Evolutionary conservation across 1,139 yeast species (phyloP), one percentile per base, ranked within the genome.

Genomic region (Ashbya aceris): DNA sequence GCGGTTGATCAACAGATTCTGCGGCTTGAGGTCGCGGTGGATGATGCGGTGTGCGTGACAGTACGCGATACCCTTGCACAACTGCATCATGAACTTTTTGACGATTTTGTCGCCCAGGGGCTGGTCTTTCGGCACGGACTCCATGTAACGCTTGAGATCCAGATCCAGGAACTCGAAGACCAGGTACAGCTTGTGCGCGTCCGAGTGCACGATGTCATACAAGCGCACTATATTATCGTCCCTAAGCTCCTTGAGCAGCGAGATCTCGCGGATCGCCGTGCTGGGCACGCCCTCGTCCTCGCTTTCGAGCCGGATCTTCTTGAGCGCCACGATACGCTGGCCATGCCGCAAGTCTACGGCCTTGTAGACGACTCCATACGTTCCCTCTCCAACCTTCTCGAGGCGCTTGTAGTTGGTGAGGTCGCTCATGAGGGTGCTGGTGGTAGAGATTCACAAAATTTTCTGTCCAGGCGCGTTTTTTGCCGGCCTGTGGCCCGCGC

Each of bases 271-370:
- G 49, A 91, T 91, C 2, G 99, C 97, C 0, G 99, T 93, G 13
- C 96, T 85, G 5, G 98, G 98, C 30, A 91, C 97, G 34, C 99
- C 99, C 65, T 91, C 98, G 64, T 89, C 97, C 64, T 93, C 98
- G 37, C 95, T 86, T 61, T 93, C 99, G 44, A 93, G 71, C 46
- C 98, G 76, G 63, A 91, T 91, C 66, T 91, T 91, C 64, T 91
- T 91, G 54, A 93, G 69, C 0, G 99, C 99, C 37, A 91, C 98
- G 26, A 89, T 76, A 42, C 97, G 71, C 67, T 89, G 87, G 56
- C 85, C 84, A 64, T 91, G 89, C 51, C 81, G 80, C 44, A 83
- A 76, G 61, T 91, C 97, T 37, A 86, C 71, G 2, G 98, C 98
- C 64, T 91, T 91, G 68, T 91, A 93, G 23, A 91, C 99, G 43